These are phyloP conservation scores for Cutaneotrichosporon cutaneum DNA, from an alignment of 1,284 basidiomycete species.

Conservation along the genomic window DNA sequence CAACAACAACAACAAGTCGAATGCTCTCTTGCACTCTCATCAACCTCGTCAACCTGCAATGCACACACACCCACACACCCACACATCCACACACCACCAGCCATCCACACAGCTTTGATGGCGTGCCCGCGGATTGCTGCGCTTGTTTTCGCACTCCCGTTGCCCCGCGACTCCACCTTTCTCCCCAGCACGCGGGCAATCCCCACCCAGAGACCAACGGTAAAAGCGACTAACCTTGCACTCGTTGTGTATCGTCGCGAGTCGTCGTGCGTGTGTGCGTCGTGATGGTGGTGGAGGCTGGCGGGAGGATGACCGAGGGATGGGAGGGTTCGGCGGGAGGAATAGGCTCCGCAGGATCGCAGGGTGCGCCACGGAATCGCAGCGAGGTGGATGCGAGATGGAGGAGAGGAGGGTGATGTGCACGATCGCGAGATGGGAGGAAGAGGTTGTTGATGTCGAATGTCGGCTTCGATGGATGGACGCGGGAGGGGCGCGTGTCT, in stretches of 20 bases:
- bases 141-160: not conserved
- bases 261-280: not conserved
- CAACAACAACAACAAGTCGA: not conserved
- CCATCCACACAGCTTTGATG: not conserved
- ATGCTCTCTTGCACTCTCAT: not conserved
- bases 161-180: not conserved
- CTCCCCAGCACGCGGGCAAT: not conserved
- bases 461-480: conserved; percentile 1
- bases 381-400: not conserved
- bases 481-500: not conserved
- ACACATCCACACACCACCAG: no score
- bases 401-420: not conserved
- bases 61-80: no score
- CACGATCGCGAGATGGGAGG: not conserved
- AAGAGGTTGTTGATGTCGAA: no score
- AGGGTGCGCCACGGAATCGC: not conserved
- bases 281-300: not conserved
- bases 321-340: not conserved
- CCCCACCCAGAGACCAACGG: not conserved
- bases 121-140: not conserved
- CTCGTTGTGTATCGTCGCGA: not conserved
- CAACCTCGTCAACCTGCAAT: not conserved
- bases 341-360: not conserved
- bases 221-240: not conserved
- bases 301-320: not conserved